Base-by-base conservation (phyloP, 2,329 filamentous ascomycete species). In the Juglanconis juglandina region DNA sequence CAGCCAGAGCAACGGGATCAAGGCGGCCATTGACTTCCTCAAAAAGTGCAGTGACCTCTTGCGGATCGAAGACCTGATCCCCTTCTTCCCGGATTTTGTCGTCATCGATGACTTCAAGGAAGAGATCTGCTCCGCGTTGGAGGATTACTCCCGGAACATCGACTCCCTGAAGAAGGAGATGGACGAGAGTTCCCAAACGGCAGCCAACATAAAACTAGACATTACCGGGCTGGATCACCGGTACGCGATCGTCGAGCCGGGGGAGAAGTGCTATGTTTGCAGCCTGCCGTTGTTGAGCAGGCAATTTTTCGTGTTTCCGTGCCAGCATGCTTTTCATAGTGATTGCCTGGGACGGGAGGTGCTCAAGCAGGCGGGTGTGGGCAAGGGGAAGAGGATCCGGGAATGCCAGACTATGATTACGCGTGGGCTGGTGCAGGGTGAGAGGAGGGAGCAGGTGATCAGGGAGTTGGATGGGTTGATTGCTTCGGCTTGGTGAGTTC, bases 101-200 rank as follows among this genome's bases (percentile, higher is more conserved):
- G 90, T 98, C 55, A 98, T 99, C 64, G 95, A 99, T 71, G 95
- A 98, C 73, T 99, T 99, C 82, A 97, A 98, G 72, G 93, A 98
- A 65, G 95, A 99, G 72, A 98, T 99, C 42, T 99, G 95, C 76
- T 81, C 86, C 0, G 95, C 96, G 1, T 82, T 99, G 1, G 95
- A 99, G 74, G 91, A 96, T 65, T 99, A 99, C 77, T 90, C 87
- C 51, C 89, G 91, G 42, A 92, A 91, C 66, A 99, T 99, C 66
- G 95, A 98, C 69, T 81, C 80, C 1, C 79, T 99, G 44, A 92
- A 93, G 70, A 87, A 88, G 65, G 94, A 98, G 73, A 99, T 99
- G 95, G 95, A 99, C 72, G 92, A 96, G 71, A 92, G 88, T 4
- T 90, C 92, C 9, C 86, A 87, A 63, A 98, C 95, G 13, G 94